A percentile compares a stretch with the other conserved stretches of the same genome.
Conservation (phyloP, 179 eudicot genomes). For the Actinidia chinensis region DNA sequence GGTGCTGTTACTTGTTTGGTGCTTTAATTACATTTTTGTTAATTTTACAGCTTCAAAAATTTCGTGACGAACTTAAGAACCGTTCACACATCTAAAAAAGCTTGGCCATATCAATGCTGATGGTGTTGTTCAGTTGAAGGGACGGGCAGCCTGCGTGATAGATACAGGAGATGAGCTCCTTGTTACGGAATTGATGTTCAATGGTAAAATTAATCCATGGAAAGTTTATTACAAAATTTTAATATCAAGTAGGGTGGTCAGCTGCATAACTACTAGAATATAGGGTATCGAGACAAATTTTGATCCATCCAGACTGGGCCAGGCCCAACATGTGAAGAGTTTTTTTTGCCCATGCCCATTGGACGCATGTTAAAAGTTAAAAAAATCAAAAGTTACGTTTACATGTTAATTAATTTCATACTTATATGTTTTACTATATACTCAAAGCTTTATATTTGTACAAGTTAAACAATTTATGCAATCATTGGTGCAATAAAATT, state of each 20-base stretch:
- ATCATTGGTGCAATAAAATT: background rate
- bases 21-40: conserved; percentile 4
- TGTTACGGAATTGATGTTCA: conserved; percentile 94
- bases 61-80: conserved; percentile 92
- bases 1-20: conserved; percentile 5
- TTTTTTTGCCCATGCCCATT: background rate
- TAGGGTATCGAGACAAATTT: background rate
- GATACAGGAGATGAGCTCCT: conserved; percentile 98
- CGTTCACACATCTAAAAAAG: conserved; percentile 87
- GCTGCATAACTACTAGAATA: background rate
- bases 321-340: background rate
- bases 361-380: background rate
- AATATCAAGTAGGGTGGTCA: background rate
- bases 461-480: background rate
- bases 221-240: too few relatives aligned
- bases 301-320: background rate
- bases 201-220: conserved; percentile 44
- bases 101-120: conserved; percentile 97
- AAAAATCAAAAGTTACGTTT: background rate
- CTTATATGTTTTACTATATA: background rate
- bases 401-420: background rate
- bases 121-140: conserved; percentile 90
- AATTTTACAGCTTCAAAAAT: conserved; percentile 83
- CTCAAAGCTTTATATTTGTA: background rate
- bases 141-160: conserved; percentile 88